Evolutionary conservation across 768 basidiomycete species (phyloP).

Genomic region (Calocybe cyanea): DNA sequence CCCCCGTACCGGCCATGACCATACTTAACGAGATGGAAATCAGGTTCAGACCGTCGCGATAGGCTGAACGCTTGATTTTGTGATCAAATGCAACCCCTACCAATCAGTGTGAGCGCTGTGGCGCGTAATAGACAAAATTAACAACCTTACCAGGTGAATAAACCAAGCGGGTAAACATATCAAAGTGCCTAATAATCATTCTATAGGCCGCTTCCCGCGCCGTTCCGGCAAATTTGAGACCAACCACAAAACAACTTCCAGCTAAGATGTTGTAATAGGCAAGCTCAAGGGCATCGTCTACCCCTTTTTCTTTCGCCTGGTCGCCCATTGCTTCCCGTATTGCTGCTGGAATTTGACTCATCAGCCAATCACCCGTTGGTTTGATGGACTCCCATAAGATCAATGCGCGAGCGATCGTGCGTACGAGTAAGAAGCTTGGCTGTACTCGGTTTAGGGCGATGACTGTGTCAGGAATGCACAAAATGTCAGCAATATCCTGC

Average conservation of each 20-base stretch:
- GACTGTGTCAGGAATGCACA: slow-evolving; percentile 79
- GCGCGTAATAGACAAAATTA: slow-evolving; percentile 1
- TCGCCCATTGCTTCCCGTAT: slow-evolving; percentile 59
- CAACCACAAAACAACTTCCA: slow-evolving; percentile 88
- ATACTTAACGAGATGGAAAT: slow-evolving; percentile 84
- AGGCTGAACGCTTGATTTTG: slow-evolving; percentile 81
- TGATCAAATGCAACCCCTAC: slow-evolving; percentile 79
- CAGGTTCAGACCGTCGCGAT: slow-evolving; percentile 84
- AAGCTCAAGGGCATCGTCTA: slow-evolving; percentile 75
- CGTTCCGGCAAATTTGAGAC: slow-evolving; percentile 91
- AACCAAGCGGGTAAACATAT: slow-evolving; percentile 69
- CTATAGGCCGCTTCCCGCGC: slow-evolving; percentile 86
- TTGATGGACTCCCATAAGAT: slow-evolving; percentile 84
- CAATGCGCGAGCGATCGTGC: slow-evolving; percentile 71
- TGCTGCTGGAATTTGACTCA: slow-evolving; percentile 62
- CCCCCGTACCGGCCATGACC: slow-evolving; percentile 97
- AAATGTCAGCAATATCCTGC: slow-evolving; percentile 80
- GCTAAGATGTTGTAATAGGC: slow-evolving; percentile 91
- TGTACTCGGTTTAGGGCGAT: slow-evolving; percentile 81
- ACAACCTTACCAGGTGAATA: slow-evolving; percentile 59
- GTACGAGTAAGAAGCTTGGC: slow-evolving; percentile 80
- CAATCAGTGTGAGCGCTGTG: slow-evolving; percentile 5
- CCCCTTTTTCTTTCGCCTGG: slow-evolving; percentile 42
- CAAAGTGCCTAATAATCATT: slow-evolving; percentile 78
- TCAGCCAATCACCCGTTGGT: slow-evolving; percentile 72